Evolutionary conservation across 768 basidiomycete species (phyloP), one percentile per base, ranked within the genome.

Genomic region (Pisolithus marmoratus): DNA sequence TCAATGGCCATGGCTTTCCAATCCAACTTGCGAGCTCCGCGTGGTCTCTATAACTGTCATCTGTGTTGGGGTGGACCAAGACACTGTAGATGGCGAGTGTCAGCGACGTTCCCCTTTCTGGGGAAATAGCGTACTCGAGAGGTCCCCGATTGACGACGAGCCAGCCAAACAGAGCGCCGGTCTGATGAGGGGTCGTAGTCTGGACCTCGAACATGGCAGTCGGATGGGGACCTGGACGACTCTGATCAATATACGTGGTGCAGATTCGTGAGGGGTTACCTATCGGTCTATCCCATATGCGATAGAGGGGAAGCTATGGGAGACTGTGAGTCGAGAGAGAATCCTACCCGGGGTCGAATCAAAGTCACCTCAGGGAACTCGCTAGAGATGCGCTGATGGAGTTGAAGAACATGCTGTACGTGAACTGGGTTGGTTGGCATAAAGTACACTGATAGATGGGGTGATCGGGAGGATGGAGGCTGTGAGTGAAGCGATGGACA

Each of bases 151-250:
- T 72, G 29, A 85, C 81, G 17, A 74, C 78, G 17, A 87, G 74
- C 79, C 80, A 88, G 4, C 80, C 73, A 60, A 87, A 86, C 12
- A 88, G 65, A 2, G 83, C 76, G 0, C 86, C 85, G 0, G 82
- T 85, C 60, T 87, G 80, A 57, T 81, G 82, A 9, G 85, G 85
- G 29, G 58, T 80, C 64, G 82, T 81, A 1, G 79, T 80, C 60
- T 87, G 80, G 53, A 86, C 76, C 62, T 87, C 79, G 59, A 87
- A 87, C 84, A 86, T 86, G 7, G 82, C 76, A 8, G 78, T 79
- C 0, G 85, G 81, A 57, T 87, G 86, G 0, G 84, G 86, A 72
- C 84, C 85, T 67, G 54, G 20, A 29, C 14, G 5, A 5, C 8
- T n/a, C 8, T 1, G 3, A 15, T 34, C 44, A 8, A 27, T 40